phyloP scores from a whole-genome alignment of 2,329 filamentous ascomycete genomes.

The Stagonosporopsis vannaccii region DNA sequence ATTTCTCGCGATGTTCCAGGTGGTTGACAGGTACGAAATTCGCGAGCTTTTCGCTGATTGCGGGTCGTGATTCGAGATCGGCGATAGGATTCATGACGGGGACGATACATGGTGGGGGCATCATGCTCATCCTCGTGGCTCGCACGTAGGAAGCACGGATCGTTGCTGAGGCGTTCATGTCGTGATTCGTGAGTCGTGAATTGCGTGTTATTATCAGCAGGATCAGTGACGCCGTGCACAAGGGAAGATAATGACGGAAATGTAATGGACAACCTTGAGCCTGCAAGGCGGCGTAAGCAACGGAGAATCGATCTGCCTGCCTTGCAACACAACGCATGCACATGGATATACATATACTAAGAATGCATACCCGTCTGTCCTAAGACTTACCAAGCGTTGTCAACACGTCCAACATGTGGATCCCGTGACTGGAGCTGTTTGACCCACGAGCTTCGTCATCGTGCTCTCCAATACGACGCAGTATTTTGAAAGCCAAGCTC shows the following conservation, averaged over 20 bases:
- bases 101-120: conserved; percentile 7
- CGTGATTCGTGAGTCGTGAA: not conserved
- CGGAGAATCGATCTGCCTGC: conserved; percentile 9
- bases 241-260: not conserved
- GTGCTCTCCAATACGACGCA: conserved; percentile 1
- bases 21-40: conserved; percentile 31
- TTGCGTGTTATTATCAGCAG: conserved; percentile 11
- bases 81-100: conserved; percentile 5
- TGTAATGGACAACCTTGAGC: conserved; percentile 10
- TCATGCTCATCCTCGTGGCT: conserved; percentile 29
- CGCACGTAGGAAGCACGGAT: conserved; percentile 39
- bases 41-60: conserved; percentile 26
- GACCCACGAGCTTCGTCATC: conserved; percentile 24
- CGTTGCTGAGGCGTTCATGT: conserved; percentile 43
- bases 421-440: conserved; percentile 24
- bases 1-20: conserved; percentile 31
- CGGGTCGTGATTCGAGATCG: conserved; percentile 26
- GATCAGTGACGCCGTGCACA: not conserved
- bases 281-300: conserved; percentile 15
- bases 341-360: conserved; percentile 9
- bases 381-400: conserved; percentile 8
- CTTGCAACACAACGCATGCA: not conserved
- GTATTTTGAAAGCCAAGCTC: conserved; percentile 17
- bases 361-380: not conserved
- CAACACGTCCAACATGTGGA: not conserved